A percentile compares a stretch with the other conserved stretches of the same genome.
Evolutionary conservation across 1,139 yeast species (phyloP).

Genomic region (Suhomyces maxii): DNA sequence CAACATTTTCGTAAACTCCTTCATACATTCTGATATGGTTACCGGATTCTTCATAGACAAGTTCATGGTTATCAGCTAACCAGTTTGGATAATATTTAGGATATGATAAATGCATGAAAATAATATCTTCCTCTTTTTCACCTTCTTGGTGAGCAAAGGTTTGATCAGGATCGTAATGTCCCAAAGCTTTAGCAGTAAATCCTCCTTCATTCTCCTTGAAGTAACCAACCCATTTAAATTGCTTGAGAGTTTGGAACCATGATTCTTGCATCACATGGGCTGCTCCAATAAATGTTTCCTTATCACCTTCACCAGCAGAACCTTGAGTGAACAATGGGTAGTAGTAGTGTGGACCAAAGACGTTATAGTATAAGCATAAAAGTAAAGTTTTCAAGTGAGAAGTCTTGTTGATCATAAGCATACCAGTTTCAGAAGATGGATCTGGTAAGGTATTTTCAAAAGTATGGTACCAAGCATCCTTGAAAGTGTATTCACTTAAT

Average conservation of each 20-base stretch:
- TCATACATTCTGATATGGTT: constrained; percentile 50
- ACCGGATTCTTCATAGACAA: constrained; percentile 35
- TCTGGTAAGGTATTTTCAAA: constrained; percentile 60
- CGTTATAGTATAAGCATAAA: constrained; percentile 57
- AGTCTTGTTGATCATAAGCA: constrained; percentile 56
- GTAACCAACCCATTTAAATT: constrained; percentile 56
- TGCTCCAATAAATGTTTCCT: constrained; percentile 67
- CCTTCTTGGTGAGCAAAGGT: constrained; percentile 20
- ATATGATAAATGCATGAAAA: constrained; percentile 63
- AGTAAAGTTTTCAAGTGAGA: constrained; percentile 51
- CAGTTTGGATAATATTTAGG: constrained; percentile 60
- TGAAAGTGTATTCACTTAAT: constrained; percentile 32
- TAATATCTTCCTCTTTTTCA: constrained; percentile 29
- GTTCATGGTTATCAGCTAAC: constrained; percentile 47
- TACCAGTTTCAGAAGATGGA: constrained; percentile 66
- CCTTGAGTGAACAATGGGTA: constrained; percentile 67
- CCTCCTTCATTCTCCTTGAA: constrained; percentile 30
- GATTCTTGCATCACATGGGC: constrained; percentile 51
- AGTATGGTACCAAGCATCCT: constrained; percentile 49
- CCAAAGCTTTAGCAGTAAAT: constrained; percentile 56
- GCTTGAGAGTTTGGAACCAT: constrained; percentile 54
- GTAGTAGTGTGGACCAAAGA: constrained; percentile 59
- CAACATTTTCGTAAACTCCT: constrained; percentile 40
- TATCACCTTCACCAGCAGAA: constrained; percentile 72
- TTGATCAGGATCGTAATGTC: constrained; percentile 57